Evolutionary conservation across 2,329 filamentous ascomycete genomes (phyloP), one percentile per base, ranked within the genome.

Genomic region (Dactylonectria estremocensis): DNA sequence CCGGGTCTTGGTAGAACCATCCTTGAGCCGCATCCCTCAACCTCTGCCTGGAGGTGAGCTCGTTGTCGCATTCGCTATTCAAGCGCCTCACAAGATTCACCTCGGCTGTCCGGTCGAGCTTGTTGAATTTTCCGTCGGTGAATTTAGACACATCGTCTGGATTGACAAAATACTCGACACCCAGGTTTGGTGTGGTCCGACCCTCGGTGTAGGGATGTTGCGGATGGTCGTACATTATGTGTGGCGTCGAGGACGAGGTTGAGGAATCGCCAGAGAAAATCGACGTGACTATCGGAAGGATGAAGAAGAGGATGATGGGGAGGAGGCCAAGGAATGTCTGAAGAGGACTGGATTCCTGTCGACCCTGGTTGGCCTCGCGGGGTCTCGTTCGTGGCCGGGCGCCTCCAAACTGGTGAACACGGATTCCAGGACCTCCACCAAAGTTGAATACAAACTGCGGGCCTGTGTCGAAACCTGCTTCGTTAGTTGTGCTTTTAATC

Each of bases 371-470:
- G 35, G 87, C 86, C 72, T 92, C 86, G 76, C 88, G 90, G 20
- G 95, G 95, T 77, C 96, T 88, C 81, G 92, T 87, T 74, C 94
- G 89, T 24, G 95, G 94, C 61, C 89, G 87, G 6, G 85, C 88
- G 61, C 96, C 95, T 74, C 95, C 95, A 80, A 99, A 98, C 79
- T 98, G 95, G 80, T 98, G 96, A 68, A 99, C 94, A 68, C 95
- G 90, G 75, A 99, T 91, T 20, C 95, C 95, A 3, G 95, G 95
- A 8, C 95, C 94, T 68, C 95, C 95, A 72, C 94, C 94, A 81
- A 98, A 90, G 83, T 98, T 98, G 83, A 98, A 98, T 61, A 97
- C 93, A 80, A 98, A 98, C 74, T 94, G 93, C 28, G 94, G 94
- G 16, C 94, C 94, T 68, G 87, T 89, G 76, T 94, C 92, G 81